Base-by-base conservation (phyloP, 306 rosid genomes). In the Canavalia gladiata region DNA sequence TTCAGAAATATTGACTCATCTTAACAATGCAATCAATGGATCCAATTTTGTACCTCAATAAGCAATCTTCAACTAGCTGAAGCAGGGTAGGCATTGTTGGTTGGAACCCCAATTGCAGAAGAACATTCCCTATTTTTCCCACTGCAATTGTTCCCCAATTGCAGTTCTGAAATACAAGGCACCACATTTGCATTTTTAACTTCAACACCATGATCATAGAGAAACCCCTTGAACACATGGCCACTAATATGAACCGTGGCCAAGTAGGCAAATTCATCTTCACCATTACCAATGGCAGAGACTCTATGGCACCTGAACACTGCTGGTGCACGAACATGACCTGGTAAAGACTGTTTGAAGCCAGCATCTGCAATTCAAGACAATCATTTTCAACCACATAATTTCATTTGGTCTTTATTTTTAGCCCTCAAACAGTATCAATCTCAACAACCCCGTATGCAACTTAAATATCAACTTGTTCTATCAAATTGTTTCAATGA, bases 181-280 rank as follows among this genome's bases (percentile, higher is more conserved):
- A 85, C 73, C 42, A 65, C 66, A 59, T 58, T 90, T 84, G 75
- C 28, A 46, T n/a, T 56, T 81, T 86, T 89, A n/a, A 79, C 88
- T 81, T 84, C 88, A 84, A 78, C 78, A 18, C 98, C 95, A 35
- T 92, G 94, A 82, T 94, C 95, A 89, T 94, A 94, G 45, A 94
- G 94, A 85, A 88, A 92, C 76, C 98, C 98, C 67, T 80, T 88
- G 81, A 92, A 92, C 0, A 92, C 94, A 81, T 90, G 98, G 13
- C 98, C 98, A 63, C 97, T 83, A 8, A 94, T 94, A 42, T 84
- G 92, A 5, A 94, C 98, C 1, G 95, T 90, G 8, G 93, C 94
- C 84, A 88, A 81, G 75, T 91, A 94, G 0, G 90, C 92, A 68
- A 91, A 30, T 74, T 94, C 98, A 25, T 88, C 88, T 72, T 87